Evolutionary conservation across 768 basidiomycete genomes (phyloP), one percentile per base, ranked within the genome.

Genomic region (Suillus ampliporus): DNA sequence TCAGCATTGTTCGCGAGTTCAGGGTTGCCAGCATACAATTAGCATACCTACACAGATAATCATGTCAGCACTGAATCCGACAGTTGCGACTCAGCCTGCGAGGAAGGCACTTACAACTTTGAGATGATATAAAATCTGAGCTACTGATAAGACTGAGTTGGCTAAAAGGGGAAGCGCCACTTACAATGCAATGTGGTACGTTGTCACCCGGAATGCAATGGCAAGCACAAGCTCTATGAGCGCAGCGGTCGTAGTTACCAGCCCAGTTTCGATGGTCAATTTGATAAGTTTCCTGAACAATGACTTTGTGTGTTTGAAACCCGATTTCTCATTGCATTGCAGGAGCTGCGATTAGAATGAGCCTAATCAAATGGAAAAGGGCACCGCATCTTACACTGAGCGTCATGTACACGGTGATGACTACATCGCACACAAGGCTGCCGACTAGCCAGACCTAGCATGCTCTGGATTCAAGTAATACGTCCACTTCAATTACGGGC

Each of bases 211-310:
- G 31, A 8, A 72, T 34, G 48, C 50, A 2, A 61, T 6, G 4
- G 57, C 65, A 8, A 73, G 51, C 11, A 67, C 35, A 2, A 71
- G 56, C 41, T 73, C 71, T 1, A 67, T 19, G 15, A 71, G 54
- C 0, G 65, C 65, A 1, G 72, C 64, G 3, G 52, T 44, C 5
- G 70, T 62, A 13, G 72, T 73, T 11, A 72, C 52, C 14, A 67
- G 58, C 3, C 72, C 72, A 0, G 70, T 73, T 40, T 73, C 71
- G 15, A 72, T 56, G n/a, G 70, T 67, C 14, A 73, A 47, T 56
- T 43, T 71, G 2, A 65, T 73, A 7, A 71, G 40, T 31, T 60
- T 65, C 46, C 44, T 31, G 8, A 68, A 19, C 5, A 23, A 48
- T 2, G 53, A 64, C 5, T 50, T 66, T 15, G 21, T 64, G 5